A percentile compares a stretch with the other conserved stretches of the same genome.
These are phyloP conservation scores for Trichoderma atrobrunneum DNA, from an alignment of 2,329 filamentous ascomycete genomes.

Conservation along the genomic window DNA sequence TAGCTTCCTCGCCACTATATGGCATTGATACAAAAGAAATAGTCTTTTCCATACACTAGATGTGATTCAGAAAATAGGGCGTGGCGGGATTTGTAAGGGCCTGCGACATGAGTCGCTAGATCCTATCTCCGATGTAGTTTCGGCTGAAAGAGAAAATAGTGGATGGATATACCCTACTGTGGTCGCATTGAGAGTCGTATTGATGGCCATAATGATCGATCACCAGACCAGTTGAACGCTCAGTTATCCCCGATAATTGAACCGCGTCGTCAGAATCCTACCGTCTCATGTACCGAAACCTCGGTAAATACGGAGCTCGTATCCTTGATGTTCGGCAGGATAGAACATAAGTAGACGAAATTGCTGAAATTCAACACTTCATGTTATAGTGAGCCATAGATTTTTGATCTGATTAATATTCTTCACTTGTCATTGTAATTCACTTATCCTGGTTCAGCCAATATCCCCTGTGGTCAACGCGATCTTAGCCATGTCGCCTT, in stretches of 20 bases:
- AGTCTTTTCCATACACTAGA: neutral
- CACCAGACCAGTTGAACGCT: neutral
- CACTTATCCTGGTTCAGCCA: neutral
- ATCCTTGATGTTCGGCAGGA: neutral
- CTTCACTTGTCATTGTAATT: neutral
- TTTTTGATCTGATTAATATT: neutral
- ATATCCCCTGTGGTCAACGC: neutral
- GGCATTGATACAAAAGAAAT: neutral
- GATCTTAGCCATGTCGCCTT: neutral
- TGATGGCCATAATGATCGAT: neutral
- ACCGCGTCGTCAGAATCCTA: neutral
- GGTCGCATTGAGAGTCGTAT: neutral
- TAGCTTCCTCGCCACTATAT: rapidly evolving
- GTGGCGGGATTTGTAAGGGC: neutral
- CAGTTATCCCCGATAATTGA: neutral
- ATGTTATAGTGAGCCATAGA: neutral
- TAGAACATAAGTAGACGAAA: neutral
- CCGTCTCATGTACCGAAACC: neutral
- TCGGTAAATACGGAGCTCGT: neutral
- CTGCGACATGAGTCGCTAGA: neutral
- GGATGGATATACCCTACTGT: neutral
- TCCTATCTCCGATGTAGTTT: neutral
- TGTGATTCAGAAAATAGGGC: neutral
- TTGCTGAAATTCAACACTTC: neutral
- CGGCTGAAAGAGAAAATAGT: neutral